A percentile compares a stretch with the other conserved stretches of the same genome.
Conservation (phyloP, 2,329 filamentous ascomycete genomes). For the Ceratocystiopsis brevicomis region DNA sequence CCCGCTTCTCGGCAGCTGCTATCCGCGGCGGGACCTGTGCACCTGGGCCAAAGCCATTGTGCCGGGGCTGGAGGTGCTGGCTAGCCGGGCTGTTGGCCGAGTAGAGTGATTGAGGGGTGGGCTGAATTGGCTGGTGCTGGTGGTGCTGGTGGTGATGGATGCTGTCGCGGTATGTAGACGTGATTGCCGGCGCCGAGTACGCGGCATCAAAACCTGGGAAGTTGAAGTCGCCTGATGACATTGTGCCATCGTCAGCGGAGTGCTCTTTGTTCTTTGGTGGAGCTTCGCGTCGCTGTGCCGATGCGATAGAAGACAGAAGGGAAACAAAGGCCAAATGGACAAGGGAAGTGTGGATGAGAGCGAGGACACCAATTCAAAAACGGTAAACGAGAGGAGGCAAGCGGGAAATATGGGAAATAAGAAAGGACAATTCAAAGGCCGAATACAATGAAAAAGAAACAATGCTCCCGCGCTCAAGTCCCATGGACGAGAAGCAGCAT, state of each 20-base stretch:
- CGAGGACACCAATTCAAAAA: no score
- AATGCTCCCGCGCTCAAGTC: no score
- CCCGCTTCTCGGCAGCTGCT: slow-evolving; percentile 23
- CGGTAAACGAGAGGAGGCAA: no score
- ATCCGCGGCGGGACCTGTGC: slow-evolving; percentile 13
- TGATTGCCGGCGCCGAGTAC: slow-evolving; percentile 31
- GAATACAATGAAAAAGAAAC: no score
- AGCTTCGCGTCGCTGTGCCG: no score
- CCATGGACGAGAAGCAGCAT: no score
- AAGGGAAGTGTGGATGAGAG: no score
- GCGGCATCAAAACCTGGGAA: slow-evolving; percentile 34
- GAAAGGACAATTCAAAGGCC: no score
- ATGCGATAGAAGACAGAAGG: no score
- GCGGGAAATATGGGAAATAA: no score
- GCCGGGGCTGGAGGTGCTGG: slow-evolving; percentile 10
- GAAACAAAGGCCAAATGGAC: no score
- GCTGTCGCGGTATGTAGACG: slow-evolving; percentile 9
- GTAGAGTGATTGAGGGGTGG: slow-evolving; percentile 29
- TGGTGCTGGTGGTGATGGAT: slow-evolving; percentile 24
- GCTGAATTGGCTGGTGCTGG: slow-evolving; percentile 30
- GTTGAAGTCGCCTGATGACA: slow-evolving; percentile 38
- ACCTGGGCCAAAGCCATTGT: slow-evolving; percentile 11
- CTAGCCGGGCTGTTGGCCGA: slow-evolving; percentile 7
- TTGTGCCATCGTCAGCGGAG: slow-evolving; percentile 17
- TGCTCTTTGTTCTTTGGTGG: background rate